Conservation (phyloP, 2,329 filamentous ascomycete genomes). For the Drechslera avenae region DNA sequence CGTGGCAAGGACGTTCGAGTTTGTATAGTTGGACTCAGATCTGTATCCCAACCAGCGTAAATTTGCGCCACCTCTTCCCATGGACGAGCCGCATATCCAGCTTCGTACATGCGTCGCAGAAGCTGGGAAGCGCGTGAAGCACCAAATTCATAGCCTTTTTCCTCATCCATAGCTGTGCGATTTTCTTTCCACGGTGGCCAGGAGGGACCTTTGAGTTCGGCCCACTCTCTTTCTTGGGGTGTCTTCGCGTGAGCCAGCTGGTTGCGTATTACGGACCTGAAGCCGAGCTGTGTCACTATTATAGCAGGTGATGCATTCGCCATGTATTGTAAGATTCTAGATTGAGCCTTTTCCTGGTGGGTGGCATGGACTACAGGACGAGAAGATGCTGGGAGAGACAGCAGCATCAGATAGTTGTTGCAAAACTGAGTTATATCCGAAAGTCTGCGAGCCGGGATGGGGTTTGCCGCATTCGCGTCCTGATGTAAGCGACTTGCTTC, state of each 20-base stretch:
- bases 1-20: conserved; percentile 54
- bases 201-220: conserved; percentile 62
- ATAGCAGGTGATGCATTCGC: conserved; percentile 59
- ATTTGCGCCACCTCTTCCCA: conserved; percentile 63
- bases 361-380: conserved; percentile 56
- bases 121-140: conserved; percentile 62
- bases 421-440: conserved; percentile 49
- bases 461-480: neutral
- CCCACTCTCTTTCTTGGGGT: conserved; percentile 60
- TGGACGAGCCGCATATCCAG: conserved; percentile 58
- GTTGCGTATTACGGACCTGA: conserved; percentile 60
- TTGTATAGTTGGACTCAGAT: conserved; percentile 67
- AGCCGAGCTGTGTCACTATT: conserved; percentile 62
- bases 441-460: conserved; percentile 9
- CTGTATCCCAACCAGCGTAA: conserved; percentile 66
- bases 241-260: conserved; percentile 65
- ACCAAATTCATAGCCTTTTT: conserved; percentile 61
- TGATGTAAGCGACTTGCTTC: conserved; percentile 29
- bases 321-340: conserved; percentile 63
- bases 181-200: conserved; percentile 72
- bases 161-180: conserved; percentile 64
- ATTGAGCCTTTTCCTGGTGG: conserved; percentile 62
- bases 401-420: conserved; percentile 55
- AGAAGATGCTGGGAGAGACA: conserved; percentile 55
- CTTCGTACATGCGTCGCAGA: conserved; percentile 62